A percentile compares a stretch with the other conserved stretches of the same genome.
phyloP scores from a whole-genome alignment of 2,329 filamentous ascomycete genomes.

The Colletotrichum sp. region DNA sequence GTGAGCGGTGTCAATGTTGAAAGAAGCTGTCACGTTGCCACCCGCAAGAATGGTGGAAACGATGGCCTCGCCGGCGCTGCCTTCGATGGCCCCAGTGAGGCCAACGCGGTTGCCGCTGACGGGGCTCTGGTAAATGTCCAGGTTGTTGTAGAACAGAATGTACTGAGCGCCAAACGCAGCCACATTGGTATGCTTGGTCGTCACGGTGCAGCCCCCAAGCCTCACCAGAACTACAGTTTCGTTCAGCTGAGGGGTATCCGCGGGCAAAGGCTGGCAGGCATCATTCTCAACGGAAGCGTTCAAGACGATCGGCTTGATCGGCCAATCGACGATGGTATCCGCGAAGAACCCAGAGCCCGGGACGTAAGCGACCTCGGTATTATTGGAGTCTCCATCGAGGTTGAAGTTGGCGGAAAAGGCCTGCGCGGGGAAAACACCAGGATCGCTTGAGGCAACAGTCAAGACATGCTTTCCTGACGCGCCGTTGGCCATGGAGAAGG shows the following conservation, averaged over 20 bases:
- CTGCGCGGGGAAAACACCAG: background rate
- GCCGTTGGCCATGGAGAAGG: conserved; percentile 48
- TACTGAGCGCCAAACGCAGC: background rate
- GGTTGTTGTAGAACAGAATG: conserved; percentile 1
- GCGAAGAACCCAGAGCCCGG: background rate
- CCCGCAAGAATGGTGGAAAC: conserved; percentile 36
- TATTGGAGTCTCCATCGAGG: background rate
- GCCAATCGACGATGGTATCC: conserved; percentile 20
- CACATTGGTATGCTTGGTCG: background rate
- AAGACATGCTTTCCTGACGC: conserved; percentile 44
- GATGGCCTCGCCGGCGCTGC: conserved; percentile 27
- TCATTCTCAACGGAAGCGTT: conserved; percentile 25
- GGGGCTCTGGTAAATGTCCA: background rate
- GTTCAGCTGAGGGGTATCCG: background rate
- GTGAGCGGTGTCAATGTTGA: conserved; percentile 14
- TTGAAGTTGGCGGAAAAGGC: background rate
- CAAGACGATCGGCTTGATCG: conserved; percentile 26
- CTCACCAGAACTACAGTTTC: background rate
- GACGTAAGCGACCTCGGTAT: background rate
- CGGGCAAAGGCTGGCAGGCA: conserved; percentile 25
- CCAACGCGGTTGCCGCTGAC: background rate
- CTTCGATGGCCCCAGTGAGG: conserved; percentile 27
- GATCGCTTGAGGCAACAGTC: conserved; percentile 40
- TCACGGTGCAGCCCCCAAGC: background rate
- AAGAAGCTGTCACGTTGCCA: conserved; percentile 44